Base-by-base conservation (phyloP, 139 green algal genomes). In the Chlamydomonas incerta region DNA sequence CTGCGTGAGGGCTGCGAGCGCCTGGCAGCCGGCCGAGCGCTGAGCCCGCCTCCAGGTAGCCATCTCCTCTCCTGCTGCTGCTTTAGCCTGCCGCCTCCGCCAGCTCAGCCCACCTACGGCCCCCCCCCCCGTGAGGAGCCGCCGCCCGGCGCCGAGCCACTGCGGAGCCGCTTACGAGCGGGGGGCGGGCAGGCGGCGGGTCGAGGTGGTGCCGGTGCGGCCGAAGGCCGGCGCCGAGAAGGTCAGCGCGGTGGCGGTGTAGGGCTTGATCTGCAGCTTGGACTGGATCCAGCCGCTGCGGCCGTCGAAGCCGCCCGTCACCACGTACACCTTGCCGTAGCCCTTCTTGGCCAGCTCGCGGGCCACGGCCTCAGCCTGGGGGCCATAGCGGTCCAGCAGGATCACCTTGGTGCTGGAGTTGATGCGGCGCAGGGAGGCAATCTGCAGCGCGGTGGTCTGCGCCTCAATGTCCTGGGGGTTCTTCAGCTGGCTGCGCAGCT, bases 231-330 rank as follows among this genome's bases (percentile, higher is more conserved):
- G 68, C 3, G 85, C 74, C 34, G 63, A n/a, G 50, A 80, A 82
- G 3, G 72, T 72, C 18, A 90, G 55, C 55, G 41, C 87, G 28
- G 91, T 89, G 46, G 91, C 74, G 50, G 93, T 81, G 79, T 77
- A 85, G 29, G 83, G 87, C 90, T 95, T 96, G 74, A 94, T 94
- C 83, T 95, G 93, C 82, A 98, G 94, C 93, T 98, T 97, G 88
- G 83, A 90, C 72, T 89, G 82, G 31, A 93, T 90, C 95, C 95
- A 98, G 57, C 91, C 90, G 26, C 35, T 60, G 63, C 90, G 90
- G 60, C 91, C 92, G 57, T 95, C 92, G 85, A 96, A 98, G 65
- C 95, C 95, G 57, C 93, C 92, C 62, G 89, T 57, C 37, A 94
- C 68, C 13, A 75, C 13, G 66, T 69, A 85, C 13, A 75, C 66